Conservation (phyloP, 2,329 filamentous ascomycete genomes). For the Colletotrichum echinochloae region DNA sequence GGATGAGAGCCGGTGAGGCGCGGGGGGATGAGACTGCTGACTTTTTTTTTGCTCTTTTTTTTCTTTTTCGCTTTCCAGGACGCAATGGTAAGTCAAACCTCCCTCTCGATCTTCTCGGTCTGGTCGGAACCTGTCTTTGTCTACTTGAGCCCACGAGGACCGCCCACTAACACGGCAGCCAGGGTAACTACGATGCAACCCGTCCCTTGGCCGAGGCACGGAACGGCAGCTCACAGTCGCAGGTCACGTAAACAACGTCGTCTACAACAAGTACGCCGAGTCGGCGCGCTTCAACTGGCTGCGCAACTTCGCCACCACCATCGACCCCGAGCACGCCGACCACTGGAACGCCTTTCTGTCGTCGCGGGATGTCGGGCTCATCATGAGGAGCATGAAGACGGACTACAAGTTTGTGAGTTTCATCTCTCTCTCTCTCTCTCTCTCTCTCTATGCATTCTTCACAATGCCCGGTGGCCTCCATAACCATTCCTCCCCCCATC, state of each 20-base stretch:
- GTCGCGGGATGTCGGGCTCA: conserved; percentile 76
- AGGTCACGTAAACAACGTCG: conserved; percentile 86
- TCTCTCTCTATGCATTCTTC: not conserved
- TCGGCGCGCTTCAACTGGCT: conserved; percentile 84
- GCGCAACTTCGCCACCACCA: conserved; percentile 72
- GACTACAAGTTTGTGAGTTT: conserved; percentile 89
- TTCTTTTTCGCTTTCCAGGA: conserved; percentile 2
- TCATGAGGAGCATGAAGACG: conserved; percentile 82
- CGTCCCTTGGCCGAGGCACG: not conserved
- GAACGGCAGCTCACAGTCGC: conserved; percentile 11
- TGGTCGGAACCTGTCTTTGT: no score
- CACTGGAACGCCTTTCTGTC: conserved; percentile 79
- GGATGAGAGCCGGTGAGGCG: not conserved
- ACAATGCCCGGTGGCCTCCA: not conserved
- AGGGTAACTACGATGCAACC: conserved; percentile 27
- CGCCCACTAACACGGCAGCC: conserved; percentile 24
- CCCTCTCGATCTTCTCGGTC: not conserved
- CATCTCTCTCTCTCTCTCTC: not conserved
- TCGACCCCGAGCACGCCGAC: conserved; percentile 69
- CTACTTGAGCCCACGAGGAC: not conserved
- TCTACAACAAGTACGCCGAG: conserved; percentile 87
- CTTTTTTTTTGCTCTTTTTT: not conserved
- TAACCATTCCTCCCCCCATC: not conserved
- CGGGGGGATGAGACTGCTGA: not conserved
- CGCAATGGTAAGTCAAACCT: conserved; percentile 31